Evolutionary conservation across 2,329 filamentous ascomycete genomes (phyloP).

Genomic region (Beauveria medogensis): DNA sequence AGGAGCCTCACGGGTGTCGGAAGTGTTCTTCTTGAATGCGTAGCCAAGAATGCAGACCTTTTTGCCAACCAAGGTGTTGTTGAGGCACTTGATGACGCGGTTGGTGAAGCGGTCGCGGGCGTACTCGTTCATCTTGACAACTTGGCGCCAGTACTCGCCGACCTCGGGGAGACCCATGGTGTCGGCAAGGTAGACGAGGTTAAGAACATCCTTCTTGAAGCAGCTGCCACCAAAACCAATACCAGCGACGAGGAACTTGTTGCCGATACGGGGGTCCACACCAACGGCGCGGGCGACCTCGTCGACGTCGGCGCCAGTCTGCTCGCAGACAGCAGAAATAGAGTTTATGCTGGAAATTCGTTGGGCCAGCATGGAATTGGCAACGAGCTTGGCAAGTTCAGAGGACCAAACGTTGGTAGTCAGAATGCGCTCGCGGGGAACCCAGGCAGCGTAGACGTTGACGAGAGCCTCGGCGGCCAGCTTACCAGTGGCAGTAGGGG

Average conservation of each 20-base stretch:
- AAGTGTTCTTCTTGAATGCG: slow-evolving; percentile 74
- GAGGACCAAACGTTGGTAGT: slow-evolving; percentile 70
- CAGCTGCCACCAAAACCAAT: slow-evolving; percentile 75
- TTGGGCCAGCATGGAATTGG: slow-evolving; percentile 75
- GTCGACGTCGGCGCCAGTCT: slow-evolving; percentile 65
- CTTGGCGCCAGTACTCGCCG: slow-evolving; percentile 65
- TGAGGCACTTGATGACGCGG: slow-evolving; percentile 57
- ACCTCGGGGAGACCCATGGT: slow-evolving; percentile 62
- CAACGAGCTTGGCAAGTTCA: slow-evolving; percentile 69
- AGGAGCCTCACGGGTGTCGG: slow-evolving; percentile 64
- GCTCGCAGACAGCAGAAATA: slow-evolving; percentile 71
- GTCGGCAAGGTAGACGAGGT: slow-evolving; percentile 65
- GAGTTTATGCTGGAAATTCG: slow-evolving; percentile 76
- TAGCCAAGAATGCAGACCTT: slow-evolving; percentile 68
- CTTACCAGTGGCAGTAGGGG: slow-evolving; percentile 49
- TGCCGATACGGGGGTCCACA: slow-evolving; percentile 62
- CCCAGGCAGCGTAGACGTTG: slow-evolving; percentile 63
- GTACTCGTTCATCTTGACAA: slow-evolving; percentile 70
- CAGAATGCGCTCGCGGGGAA: slow-evolving; percentile 57
- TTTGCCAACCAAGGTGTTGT: slow-evolving; percentile 61
- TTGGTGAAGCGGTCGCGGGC: slow-evolving; percentile 61
- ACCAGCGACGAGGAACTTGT: slow-evolving; percentile 64
- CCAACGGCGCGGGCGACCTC: slow-evolving; percentile 63
- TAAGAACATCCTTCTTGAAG: slow-evolving; percentile 74
- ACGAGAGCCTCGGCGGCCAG: slow-evolving; percentile 56